Evolutionary conservation across 1,284 basidiomycete genomes (phyloP).

Genomic region (Cryptococcus sp.): DNA sequence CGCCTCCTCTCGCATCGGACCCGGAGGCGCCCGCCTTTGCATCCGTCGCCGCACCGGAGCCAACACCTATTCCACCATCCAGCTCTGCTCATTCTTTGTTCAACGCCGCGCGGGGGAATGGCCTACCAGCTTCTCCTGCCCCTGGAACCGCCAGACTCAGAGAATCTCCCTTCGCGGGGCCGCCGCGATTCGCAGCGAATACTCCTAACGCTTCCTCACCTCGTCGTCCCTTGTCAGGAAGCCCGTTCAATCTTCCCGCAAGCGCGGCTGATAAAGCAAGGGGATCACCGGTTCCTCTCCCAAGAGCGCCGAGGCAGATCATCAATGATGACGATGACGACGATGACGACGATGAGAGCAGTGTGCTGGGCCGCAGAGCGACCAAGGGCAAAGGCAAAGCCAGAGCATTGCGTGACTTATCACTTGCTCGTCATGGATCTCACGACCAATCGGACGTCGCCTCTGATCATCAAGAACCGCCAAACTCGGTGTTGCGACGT

Average conservation of each 20-base stretch:
- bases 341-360: constrained; percentile 8
- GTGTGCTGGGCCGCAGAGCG: constrained; percentile 4
- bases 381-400: neutral
- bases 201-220: constrained; percentile 10
- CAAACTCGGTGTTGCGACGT: constrained; percentile 4
- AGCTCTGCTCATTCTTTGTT: constrained; percentile 9
- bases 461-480: constrained; percentile 1
- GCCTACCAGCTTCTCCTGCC: constrained; percentile 16
- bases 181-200: constrained; percentile 41
- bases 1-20: constrained; percentile 4
- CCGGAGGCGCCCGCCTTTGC: neutral
- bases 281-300: constrained; percentile 19
- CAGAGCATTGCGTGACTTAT: constrained; percentile 2
- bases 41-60: constrained; percentile 4
- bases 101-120: constrained; percentile 14
- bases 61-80: constrained; percentile 21
- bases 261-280: constrained; percentile 6
- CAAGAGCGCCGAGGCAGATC: constrained; percentile 21
- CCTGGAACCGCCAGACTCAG: constrained; percentile 1
- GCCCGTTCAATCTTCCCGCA: constrained; percentile 33
- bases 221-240: constrained; percentile 27
- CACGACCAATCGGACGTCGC: neutral
- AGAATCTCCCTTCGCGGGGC: constrained; percentile 42
- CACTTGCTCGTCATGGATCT: neutral
- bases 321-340: constrained; percentile 38